Percentiles rank a stretch among this genome's conserved stretches.
These are phyloP conservation scores for Annulohypoxylon moriforme DNA, from an alignment of 495 filamentous ascomycete species.

Conservation along the genomic window DNA sequence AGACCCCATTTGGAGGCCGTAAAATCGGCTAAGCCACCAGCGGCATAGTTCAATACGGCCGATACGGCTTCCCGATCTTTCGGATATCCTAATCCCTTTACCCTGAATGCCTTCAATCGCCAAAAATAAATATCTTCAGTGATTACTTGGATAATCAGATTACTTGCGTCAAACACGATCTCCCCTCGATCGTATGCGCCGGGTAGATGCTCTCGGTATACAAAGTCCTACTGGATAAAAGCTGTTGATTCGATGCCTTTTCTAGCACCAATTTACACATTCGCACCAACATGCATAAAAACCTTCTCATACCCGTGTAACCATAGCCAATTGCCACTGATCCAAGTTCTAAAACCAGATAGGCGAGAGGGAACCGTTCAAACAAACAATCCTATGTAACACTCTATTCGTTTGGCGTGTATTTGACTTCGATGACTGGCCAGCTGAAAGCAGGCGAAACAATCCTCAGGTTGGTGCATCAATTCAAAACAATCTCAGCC, in stretches of 20 bases:
- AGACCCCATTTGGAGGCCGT: not conserved
- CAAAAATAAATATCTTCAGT: not conserved
- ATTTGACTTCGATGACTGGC: not conserved
- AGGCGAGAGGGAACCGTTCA: not conserved
- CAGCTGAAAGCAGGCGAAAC: constrained; percentile 11
- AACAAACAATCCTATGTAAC: constrained; percentile 17
- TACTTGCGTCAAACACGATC: not conserved
- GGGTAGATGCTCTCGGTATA: not conserved
- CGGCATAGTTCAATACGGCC: not conserved
- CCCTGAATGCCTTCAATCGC: not conserved
- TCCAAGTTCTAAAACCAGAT: not conserved
- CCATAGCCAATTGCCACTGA: not conserved
- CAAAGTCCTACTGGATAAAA: not conserved
- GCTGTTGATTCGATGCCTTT: not conserved
- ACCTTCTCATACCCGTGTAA: not conserved
- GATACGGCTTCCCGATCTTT: constrained; percentile 22
- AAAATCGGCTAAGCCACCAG: not conserved
- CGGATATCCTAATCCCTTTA: not conserved
- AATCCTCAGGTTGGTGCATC: constrained; percentile 5
- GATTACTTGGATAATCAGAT: not conserved
- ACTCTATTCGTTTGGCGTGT: constrained; percentile 17
- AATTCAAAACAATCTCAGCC: constrained; percentile 10
- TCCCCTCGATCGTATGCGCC: constrained; percentile 11
- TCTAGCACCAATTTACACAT: constrained; percentile 1
- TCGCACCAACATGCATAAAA: constrained; percentile 42